A percentile compares a stretch with the other conserved stretches of the same genome.
These are phyloP conservation scores for Byssochlamys sp. DNA, from an alignment of 2,329 filamentous ascomycete genomes.

Conservation along the genomic window DNA sequence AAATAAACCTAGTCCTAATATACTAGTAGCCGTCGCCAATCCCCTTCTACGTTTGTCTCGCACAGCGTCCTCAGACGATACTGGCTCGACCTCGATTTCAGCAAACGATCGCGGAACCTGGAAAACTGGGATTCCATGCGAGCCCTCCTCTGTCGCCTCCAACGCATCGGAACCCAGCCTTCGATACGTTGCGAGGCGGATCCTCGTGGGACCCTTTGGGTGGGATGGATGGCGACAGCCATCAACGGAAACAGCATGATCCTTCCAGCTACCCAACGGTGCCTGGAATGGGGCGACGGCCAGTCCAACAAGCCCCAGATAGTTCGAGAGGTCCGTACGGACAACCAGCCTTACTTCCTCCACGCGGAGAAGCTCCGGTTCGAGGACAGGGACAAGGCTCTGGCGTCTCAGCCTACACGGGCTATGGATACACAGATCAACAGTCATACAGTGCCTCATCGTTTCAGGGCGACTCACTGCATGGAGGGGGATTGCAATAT, in stretches of 20 bases:
- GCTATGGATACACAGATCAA: slow-evolving; percentile 50
- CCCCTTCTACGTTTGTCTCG: neutral
- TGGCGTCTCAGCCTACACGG: slow-evolving; percentile 30
- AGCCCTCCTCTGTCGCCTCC: slow-evolving; percentile 56
- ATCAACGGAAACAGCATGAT: slow-evolving; percentile 66
- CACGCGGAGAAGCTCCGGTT: slow-evolving; percentile 27
- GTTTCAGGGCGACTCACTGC: slow-evolving; percentile 37
- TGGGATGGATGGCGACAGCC: slow-evolving; percentile 72
- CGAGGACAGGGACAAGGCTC: slow-evolving; percentile 27
- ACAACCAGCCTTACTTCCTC: slow-evolving; percentile 19
- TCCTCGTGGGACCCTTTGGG: slow-evolving; percentile 43
- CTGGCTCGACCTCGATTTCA: neutral
- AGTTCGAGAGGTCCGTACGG: slow-evolving; percentile 37
- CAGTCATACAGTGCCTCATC: slow-evolving; percentile 47
- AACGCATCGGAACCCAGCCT: slow-evolving; percentile 48
- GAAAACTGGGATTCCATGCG: slow-evolving; percentile 58
- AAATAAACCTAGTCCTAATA: neutral
- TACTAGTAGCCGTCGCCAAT: neutral
- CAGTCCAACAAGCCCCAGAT: slow-evolving; percentile 42
- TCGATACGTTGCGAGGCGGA: slow-evolving; percentile 50
- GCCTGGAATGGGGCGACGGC: slow-evolving; percentile 39
- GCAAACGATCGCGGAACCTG: slow-evolving; percentile 13
- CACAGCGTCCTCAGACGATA: neutral
- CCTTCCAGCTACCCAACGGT: slow-evolving; percentile 51
- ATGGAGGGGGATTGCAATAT: slow-evolving; percentile 51